Evolutionary conservation across 1,284 basidiomycete genomes (phyloP).

Genomic region (Melampsora larici-populina): DNA sequence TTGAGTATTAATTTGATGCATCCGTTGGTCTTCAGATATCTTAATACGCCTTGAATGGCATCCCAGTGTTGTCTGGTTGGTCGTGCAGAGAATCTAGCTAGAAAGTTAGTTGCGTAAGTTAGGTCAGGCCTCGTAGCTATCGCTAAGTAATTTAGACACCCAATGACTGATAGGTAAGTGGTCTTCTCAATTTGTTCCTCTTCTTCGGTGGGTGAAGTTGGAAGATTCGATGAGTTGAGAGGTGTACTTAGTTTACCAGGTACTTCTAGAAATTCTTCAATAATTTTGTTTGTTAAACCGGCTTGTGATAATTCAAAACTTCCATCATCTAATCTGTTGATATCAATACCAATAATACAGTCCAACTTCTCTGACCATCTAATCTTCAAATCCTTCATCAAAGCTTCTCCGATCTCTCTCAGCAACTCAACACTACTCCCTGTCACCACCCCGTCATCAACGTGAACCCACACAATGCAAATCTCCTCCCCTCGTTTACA

Average conservation of each 20-base stretch:
- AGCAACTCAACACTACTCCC: neutral
- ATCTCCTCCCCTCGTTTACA: no score
- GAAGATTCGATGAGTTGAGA: no score
- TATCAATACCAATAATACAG: neutral
- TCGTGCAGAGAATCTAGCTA: neutral
- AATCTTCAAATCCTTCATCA: neutral
- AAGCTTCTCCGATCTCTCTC: neutral
- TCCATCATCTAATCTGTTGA: neutral
- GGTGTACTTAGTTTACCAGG: no score
- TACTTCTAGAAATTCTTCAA: no score
- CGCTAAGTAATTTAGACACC: slow-evolving; percentile 21
- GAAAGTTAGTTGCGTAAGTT: neutral
- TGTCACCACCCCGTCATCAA: slow-evolving; percentile 6
- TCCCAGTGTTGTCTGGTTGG: neutral
- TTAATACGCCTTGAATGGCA: neutral
- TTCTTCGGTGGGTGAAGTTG: no score
- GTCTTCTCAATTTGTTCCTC: neutral
- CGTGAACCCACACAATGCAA: no score
- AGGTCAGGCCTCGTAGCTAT: slow-evolving; percentile 4
- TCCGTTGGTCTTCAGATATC: neutral
- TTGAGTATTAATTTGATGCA: neutral
- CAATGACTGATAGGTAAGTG: neutral
- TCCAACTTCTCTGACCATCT: neutral
- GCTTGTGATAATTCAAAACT: no score
- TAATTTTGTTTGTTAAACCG: no score